These are phyloP conservation scores for Arthrobotrys sinensis DNA, from an alignment of 2,329 filamentous ascomycete genomes.

Conservation along the genomic window DNA sequence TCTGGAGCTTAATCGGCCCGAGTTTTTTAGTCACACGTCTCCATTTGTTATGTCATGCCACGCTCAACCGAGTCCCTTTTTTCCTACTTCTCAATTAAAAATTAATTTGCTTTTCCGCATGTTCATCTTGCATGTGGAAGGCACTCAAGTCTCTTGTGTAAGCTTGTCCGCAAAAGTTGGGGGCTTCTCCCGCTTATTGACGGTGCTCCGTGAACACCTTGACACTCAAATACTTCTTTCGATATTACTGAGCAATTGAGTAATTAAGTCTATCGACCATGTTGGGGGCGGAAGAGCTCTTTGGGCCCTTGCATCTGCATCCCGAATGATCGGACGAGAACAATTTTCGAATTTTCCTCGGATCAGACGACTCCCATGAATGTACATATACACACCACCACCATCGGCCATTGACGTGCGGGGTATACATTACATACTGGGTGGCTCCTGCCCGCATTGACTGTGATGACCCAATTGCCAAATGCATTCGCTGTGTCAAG, in stretches of 20 bases:
- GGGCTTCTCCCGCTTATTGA: conserved; percentile 43
- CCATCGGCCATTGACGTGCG: neutral
- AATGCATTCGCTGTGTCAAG: too few relatives aligned
- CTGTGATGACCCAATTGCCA: too few relatives aligned
- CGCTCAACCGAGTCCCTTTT: conserved; percentile 8
- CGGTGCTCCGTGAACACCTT: conserved; percentile 1
- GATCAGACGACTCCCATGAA: conserved; percentile 9
- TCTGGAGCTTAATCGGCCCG: neutral
- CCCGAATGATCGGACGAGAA: conserved; percentile 17
- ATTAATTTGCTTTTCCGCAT: conserved; percentile 40
- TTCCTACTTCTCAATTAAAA: neutral
- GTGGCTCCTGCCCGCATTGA: too few relatives aligned
- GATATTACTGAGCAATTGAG: neutral
- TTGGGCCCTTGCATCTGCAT: conserved; percentile 8
- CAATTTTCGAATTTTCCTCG: neutral
- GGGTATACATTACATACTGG: neutral
- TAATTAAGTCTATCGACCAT: neutral
- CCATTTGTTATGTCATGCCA: conserved; percentile 15
- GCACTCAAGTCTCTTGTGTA: conserved; percentile 14
- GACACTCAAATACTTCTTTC: neutral
- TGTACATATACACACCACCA: neutral
- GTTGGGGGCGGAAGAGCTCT: conserved; percentile 7
- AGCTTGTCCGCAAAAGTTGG: neutral
- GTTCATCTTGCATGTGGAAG: conserved; percentile 34
- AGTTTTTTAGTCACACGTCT: neutral